These are phyloP conservation scores for Quercus alba DNA, from an alignment of 306 rosid genomes.

Conservation along the genomic window DNA sequence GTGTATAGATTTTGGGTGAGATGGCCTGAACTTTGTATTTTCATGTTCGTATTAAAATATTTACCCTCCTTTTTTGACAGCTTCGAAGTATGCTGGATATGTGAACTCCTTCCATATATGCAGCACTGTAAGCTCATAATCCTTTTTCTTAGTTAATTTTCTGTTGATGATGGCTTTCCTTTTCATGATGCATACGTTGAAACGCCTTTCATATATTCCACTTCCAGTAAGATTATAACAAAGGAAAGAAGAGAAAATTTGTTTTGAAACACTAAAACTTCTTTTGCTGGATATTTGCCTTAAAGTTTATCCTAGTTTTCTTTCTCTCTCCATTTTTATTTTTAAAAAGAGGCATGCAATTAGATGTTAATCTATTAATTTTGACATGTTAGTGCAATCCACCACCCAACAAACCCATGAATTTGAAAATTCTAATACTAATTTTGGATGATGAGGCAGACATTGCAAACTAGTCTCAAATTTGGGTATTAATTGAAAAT, in stretches of 20 bases:
- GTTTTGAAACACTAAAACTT: background rate
- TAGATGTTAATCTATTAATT: background rate
- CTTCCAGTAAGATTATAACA: background rate
- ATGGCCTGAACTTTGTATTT: background rate
- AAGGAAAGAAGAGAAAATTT: too few relatives aligned
- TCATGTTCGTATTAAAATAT: background rate
- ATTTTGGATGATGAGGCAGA: too few relatives aligned
- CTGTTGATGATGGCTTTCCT: background rate
- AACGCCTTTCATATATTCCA: background rate
- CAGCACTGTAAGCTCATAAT: slow-evolving; percentile 72
- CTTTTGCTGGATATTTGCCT: background rate
- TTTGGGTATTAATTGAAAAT: too few relatives aligned
- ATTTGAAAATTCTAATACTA: too few relatives aligned
- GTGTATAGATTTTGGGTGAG: background rate
- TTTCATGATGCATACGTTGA: background rate
- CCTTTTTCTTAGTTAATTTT: slow-evolving; percentile 6
- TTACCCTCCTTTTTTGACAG: slow-evolving; percentile 41
- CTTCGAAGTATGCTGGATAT: slow-evolving; percentile 97
- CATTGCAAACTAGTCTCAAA: too few relatives aligned
- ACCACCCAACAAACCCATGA: too few relatives aligned
- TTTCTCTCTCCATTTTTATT: background rate
- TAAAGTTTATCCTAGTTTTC: too few relatives aligned
- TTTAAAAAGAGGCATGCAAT: background rate
- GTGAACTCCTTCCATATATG: slow-evolving; percentile 80
- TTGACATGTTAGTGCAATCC: too few relatives aligned